These are phyloP conservation scores for Petrea volubilis DNA, from an alignment of 257 asterid genomes.

Conservation along the genomic window DNA sequence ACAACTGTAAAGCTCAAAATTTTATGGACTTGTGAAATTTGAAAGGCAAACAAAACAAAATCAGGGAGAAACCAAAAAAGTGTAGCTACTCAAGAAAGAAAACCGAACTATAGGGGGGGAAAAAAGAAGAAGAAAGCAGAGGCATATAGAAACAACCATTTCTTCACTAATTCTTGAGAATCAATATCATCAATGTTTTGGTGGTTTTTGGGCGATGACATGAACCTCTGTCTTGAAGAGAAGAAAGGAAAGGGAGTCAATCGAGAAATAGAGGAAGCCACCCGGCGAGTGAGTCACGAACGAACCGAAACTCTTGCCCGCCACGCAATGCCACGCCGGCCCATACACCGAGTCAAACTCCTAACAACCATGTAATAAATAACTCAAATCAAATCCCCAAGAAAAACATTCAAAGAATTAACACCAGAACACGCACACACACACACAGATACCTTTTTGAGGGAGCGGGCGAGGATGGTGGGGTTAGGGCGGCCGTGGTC, in stretches of 20 bases:
- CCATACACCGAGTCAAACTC: conserved; percentile 84
- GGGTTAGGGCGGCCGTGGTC: conserved; percentile 49
- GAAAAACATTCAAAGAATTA: too few species aligned
- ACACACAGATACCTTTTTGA: conserved; percentile 57
- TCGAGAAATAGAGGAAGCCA: conserved; percentile 73
- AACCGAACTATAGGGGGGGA: too few species aligned
- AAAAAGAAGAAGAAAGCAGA: too few species aligned
- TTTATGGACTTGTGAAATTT: neutral
- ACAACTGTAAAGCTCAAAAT: neutral
- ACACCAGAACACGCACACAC: too few species aligned
- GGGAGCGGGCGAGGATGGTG: conserved; percentile 72
- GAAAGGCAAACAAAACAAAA: neutral
- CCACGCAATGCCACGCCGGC: conserved; percentile 95
- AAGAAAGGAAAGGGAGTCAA: conserved; percentile 70
- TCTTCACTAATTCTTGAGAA: neutral
- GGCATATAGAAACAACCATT: neutral
- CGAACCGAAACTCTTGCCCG: conserved; percentile 89
- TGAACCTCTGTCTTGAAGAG: conserved; percentile 89
- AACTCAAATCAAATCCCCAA: neutral
- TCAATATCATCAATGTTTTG: neutral
- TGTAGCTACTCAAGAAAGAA: too few species aligned
- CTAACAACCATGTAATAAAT: conserved; percentile 25
- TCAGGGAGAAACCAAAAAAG: too few species aligned
- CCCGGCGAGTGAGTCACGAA: conserved; percentile 85
- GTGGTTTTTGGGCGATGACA: conserved; percentile 32